Evolutionary conservation across 768 basidiomycete species (phyloP), one percentile per base, ranked within the genome.

Genomic region (Podaxis pistillaris): DNA sequence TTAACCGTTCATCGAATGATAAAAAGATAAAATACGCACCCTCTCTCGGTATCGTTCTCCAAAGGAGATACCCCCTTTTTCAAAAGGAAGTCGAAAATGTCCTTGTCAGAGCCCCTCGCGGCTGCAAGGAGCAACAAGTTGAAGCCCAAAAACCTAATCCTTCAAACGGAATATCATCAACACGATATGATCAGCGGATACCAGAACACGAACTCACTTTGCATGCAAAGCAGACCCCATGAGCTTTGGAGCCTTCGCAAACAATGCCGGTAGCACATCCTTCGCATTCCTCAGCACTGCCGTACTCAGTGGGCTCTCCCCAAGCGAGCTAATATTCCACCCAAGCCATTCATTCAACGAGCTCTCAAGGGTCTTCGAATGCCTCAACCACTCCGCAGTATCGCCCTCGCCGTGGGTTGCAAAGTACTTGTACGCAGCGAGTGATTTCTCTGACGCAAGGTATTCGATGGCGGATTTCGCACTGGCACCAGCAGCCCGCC

Each of bases 341-440:
- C 87, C 86, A 28, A 87, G 73, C 74, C 79, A 79, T n/a, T 67
- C 69, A 0, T 81, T 81, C 11, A 88, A 69, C 12, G 74, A 70
- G 33, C 75, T 70, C 52, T 77, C 78, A 33, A 83, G 67, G 53
- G 80, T 72, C 8, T 70, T 65, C 1, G 77, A 69, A 9, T 78
- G 73, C 26, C 77, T 75, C 36, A 85, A 53, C 64, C 76, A 73
- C 52, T 75, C 74, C 0, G 85, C 84, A 15, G 69, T 74, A 13
- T 77, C 74, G 61, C 77, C 79, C 53, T 72, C 77, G 61, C 79
- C 74, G 2, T 73, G 76, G 5, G 77, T 70, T 0, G 80, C 78
- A 63, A 84, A 86, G 65, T 78, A 76, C 36, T 73, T 76, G 72
- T 82, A 87, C 0, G 87, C 85, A 3, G 75, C 76, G 5, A 83